These are phyloP conservation scores for Apophysomyces variabilis DNA, from an alignment of 371 early-diverging fungal genomes.

Conservation along the genomic window DNA sequence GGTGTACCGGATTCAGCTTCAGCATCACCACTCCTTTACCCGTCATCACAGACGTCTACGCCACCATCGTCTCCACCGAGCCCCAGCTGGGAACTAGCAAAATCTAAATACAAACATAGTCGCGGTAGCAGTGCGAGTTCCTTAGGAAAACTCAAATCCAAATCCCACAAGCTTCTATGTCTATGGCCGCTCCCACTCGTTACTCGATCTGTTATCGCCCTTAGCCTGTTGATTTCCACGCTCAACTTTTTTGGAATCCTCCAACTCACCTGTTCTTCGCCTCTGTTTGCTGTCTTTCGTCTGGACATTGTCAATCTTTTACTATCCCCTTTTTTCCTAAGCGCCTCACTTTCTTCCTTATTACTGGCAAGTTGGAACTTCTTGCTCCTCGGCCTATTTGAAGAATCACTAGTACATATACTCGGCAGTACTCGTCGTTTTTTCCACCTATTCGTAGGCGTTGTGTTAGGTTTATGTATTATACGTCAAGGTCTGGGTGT, in stretches of 20 bases:
- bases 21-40: slow-evolving; percentile 16
- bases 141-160: slow-evolving; percentile 7
- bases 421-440: slow-evolving; percentile 33
- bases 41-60: slow-evolving; percentile 22
- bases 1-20: background rate
- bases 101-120: slow-evolving; percentile 29
- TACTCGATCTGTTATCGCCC: slow-evolving; percentile 29
- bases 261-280: slow-evolving; percentile 32
- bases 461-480: slow-evolving; percentile 23
- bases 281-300: slow-evolving; percentile 31
- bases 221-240: slow-evolving; percentile 30
- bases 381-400: slow-evolving; percentile 32
- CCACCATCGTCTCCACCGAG: slow-evolving; percentile 13
- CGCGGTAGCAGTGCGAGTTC: slow-evolving; percentile 10
- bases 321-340: slow-evolving; percentile 33
- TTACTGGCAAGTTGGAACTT: slow-evolving; percentile 30
- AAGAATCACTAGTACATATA: slow-evolving; percentile 36
- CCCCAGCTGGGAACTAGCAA: slow-evolving; percentile 27
- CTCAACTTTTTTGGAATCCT: slow-evolving; percentile 23
- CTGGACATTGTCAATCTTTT: slow-evolving; percentile 28
- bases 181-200: slow-evolving; percentile 40
- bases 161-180: slow-evolving; percentile 30
- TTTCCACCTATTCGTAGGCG: slow-evolving; percentile 25
- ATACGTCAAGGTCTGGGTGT: slow-evolving; percentile 45
- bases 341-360: slow-evolving; percentile 13